These are phyloP conservation scores for Aureobasidium zeae DNA, from an alignment of 2,329 filamentous ascomycete genomes.

Conservation along the genomic window DNA sequence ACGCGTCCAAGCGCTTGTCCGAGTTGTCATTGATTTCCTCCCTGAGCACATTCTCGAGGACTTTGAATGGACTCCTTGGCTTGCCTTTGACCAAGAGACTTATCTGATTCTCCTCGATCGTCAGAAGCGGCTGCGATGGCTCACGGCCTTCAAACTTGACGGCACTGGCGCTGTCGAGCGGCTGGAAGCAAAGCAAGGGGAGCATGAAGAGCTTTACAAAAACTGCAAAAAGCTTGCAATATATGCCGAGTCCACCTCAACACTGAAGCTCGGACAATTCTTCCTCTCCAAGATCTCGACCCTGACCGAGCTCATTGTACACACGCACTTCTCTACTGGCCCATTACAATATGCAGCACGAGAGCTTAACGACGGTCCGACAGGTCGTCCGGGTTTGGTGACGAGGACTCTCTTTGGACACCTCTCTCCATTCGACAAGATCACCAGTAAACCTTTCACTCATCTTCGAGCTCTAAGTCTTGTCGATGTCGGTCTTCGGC, in stretches of 20 bases:
- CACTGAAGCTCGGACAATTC: constrained; percentile 36
- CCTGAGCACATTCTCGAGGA: constrained; percentile 41
- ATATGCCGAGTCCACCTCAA: constrained; percentile 39
- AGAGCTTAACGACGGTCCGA: constrained; percentile 40
- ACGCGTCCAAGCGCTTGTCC: constrained; percentile 33
- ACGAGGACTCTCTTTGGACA: constrained; percentile 38
- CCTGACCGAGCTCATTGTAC: constrained; percentile 40
- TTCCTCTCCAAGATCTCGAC: constrained; percentile 34
- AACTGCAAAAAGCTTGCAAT: constrained; percentile 37
- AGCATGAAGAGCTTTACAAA: constrained; percentile 34
- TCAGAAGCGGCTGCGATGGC: constrained; percentile 41
- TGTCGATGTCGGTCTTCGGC: constrained; percentile 38
- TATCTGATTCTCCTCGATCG: constrained; percentile 39
- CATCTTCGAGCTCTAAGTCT: constrained; percentile 36
- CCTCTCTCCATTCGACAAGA: constrained; percentile 36
- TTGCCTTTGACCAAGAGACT: constrained; percentile 39
- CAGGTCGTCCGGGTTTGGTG: constrained; percentile 38
- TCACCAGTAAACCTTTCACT: constrained; percentile 35
- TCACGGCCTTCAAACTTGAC: constrained; percentile 41
- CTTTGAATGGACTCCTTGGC: constrained; percentile 44
- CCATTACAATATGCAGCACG: constrained; percentile 29
- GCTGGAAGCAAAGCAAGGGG: constrained; percentile 33
- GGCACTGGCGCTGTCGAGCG: constrained; percentile 33
- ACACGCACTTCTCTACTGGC: constrained; percentile 37
- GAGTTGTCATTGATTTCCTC: constrained; percentile 41